phyloP scores from a whole-genome alignment of 352 stramenopile genomes.

The Thalassiosira hispida region DNA sequence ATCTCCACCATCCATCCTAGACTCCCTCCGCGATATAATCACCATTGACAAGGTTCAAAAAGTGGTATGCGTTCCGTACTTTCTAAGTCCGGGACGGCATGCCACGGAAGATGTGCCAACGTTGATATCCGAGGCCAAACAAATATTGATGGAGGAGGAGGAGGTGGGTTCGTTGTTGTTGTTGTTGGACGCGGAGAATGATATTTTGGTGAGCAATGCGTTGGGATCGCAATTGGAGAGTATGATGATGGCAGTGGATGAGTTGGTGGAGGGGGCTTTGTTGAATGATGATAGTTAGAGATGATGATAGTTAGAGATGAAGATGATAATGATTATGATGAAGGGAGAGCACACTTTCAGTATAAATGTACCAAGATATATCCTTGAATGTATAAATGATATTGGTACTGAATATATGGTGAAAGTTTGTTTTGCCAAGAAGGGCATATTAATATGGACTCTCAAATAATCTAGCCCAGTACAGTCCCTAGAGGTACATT shows the following conservation, averaged over 20 bases:
- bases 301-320: no score
- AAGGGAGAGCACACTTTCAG: no score
- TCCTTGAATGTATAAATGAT: no score
- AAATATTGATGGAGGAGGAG: constrained; percentile 48
- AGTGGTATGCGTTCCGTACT: constrained; percentile 83
- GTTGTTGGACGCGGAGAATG: background rate
- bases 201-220: constrained; percentile 28
- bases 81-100: constrained; percentile 74
- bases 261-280: constrained; percentile 34
- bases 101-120: constrained; percentile 73
- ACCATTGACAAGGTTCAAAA: constrained; percentile 26
- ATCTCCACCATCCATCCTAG: constrained; percentile 63
- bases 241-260: constrained; percentile 45
- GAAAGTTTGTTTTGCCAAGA: no score
- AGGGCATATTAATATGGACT: no score
- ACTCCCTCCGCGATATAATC: constrained; percentile 34
- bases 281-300: background rate
- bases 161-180: no score
- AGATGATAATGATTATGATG: no score
- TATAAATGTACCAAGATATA: no score
- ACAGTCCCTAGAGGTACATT: no score
- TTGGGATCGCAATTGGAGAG: constrained; percentile 46
- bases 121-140: constrained; percentile 65
- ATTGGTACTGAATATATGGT: no score
- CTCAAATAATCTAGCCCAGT: no score